A percentile compares a stretch with the other conserved stretches of the same genome.
These are phyloP conservation scores for Phlebiopsis flavidoalba DNA, from an alignment of 768 basidiomycete genomes.

Conservation along the genomic window DNA sequence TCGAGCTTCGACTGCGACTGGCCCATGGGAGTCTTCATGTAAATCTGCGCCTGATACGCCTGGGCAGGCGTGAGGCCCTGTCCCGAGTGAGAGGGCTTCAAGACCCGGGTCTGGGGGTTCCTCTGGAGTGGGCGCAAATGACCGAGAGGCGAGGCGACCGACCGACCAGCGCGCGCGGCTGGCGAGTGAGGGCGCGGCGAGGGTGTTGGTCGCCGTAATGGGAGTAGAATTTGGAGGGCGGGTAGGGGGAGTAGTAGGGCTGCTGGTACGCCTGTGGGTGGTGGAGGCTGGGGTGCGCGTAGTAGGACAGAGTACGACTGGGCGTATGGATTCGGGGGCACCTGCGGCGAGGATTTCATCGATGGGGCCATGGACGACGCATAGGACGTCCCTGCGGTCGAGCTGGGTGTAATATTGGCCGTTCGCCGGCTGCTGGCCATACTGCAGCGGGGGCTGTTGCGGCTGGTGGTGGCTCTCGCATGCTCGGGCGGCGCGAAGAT, in stretches of 20 bases:
- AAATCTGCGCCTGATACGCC: conserved; percentile 76
- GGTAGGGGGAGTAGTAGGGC: conserved; percentile 17
- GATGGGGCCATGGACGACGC: conserved; percentile 33
- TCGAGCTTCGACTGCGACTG: conserved; percentile 28
- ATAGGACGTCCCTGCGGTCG: conserved; percentile 46
- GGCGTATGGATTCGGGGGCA: conserved; percentile 26
- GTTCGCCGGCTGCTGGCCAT: conserved; percentile 29
- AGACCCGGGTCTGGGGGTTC: conserved; percentile 43
- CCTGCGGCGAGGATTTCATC: conserved; percentile 15
- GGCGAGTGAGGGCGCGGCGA: conserved; percentile 34
- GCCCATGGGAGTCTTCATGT: conserved; percentile 38
- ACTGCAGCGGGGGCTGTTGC: conserved; percentile 26
- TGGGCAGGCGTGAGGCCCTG: conserved; percentile 70
- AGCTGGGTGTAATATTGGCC: conserved; percentile 24
- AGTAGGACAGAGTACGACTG: conserved; percentile 41
- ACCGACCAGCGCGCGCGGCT: conserved; percentile 45
- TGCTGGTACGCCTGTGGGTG: conserved; percentile 14
- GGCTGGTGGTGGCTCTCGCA: conserved; percentile 44
- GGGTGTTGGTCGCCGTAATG: conserved; percentile 2
- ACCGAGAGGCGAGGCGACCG: conserved; percentile 42
- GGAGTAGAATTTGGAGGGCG: conserved; percentile 14
- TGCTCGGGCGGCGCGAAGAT: conserved; percentile 84
- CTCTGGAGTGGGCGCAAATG: conserved; percentile 41
- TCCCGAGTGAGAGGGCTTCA: conserved; percentile 38
- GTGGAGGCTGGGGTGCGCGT: conserved; percentile 22